A percentile compares a stretch with the other conserved stretches of the same genome.
phyloP scores from a whole-genome alignment of 352 stramenopile genomes.

The Globisporangium nodosum region DNA sequence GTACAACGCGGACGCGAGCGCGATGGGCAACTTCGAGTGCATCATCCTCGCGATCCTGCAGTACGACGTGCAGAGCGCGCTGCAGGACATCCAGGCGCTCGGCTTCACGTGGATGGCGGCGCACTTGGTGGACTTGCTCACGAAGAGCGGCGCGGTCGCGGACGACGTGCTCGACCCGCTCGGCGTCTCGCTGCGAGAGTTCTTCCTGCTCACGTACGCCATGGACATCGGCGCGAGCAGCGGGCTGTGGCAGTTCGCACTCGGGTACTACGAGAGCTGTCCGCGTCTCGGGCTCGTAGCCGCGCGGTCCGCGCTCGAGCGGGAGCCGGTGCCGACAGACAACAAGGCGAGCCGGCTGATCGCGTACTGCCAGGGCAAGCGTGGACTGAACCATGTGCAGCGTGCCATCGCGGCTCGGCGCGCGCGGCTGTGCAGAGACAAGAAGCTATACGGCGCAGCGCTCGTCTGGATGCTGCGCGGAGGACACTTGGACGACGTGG shows the following conservation, averaged over 20 bases:
- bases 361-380: slow-evolving; percentile 47
- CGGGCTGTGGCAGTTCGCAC: slow-evolving; percentile 60
- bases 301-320: slow-evolving; percentile 31
- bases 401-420: slow-evolving; percentile 31
- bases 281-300: slow-evolving; percentile 41
- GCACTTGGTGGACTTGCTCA: slow-evolving; percentile 58
- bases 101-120: slow-evolving; percentile 75
- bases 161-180: slow-evolving; percentile 38
- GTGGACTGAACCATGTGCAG: slow-evolving; percentile 26
- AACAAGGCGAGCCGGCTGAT: slow-evolving; percentile 56
- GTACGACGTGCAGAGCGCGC: slow-evolving; percentile 62
- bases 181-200: slow-evolving; percentile 52
- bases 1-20: slow-evolving; percentile 28
- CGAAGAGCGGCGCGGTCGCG: slow-evolving; percentile 43
- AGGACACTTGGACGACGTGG: slow-evolving; percentile 47
- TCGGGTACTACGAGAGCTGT: slow-evolving; percentile 63
- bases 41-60: slow-evolving; percentile 76
- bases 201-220: slow-evolving; percentile 59
- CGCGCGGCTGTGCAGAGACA: slow-evolving; percentile 32
- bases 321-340: slow-evolving; percentile 47
- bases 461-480: slow-evolving; percentile 63
- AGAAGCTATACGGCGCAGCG: slow-evolving; percentile 35
- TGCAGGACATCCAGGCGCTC: slow-evolving; percentile 60
- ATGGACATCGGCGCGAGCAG: slow-evolving; percentile 54
- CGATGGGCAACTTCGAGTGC: slow-evolving; percentile 78